phyloP scores from a whole-genome alignment of 225 moss, liverwort and hornwort species.

The Ulota crispa region DNA sequence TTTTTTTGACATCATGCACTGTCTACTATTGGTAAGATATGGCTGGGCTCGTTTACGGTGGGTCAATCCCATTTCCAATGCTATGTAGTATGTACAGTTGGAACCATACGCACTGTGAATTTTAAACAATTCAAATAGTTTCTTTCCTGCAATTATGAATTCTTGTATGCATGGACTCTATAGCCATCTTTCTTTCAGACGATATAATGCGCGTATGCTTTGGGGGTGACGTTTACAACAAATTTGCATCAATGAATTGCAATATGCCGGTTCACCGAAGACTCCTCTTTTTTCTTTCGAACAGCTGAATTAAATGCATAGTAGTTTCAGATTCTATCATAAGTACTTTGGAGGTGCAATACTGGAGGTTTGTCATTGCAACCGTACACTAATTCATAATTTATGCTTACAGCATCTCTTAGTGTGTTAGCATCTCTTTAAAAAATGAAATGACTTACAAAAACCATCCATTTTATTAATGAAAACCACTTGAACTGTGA shows the following conservation, averaged over 20 bases:
- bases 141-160: not conserved
- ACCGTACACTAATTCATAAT: not conserved
- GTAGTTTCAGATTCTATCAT: not conserved
- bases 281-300: no score
- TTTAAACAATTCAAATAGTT: not conserved
- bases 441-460: not conserved
- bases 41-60: not conserved
- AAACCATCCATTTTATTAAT: not conserved
- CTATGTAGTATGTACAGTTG: not conserved
- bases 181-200: not conserved
- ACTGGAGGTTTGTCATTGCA: no score
- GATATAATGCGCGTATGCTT: not conserved
- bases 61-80: not conserved
- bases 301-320: no score
- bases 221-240: not conserved
- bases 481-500: no score
- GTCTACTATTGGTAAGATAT: not conserved
- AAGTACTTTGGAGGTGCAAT: no score
- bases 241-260: not conserved
- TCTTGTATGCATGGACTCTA: not conserved
- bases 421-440: no score
- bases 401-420: not conserved
- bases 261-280: not conserved
- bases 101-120: not conserved
- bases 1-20: not conserved